Evolutionary conservation across 108 stramenopile species (phyloP).

Genomic region (Ochromonas danica): DNA sequence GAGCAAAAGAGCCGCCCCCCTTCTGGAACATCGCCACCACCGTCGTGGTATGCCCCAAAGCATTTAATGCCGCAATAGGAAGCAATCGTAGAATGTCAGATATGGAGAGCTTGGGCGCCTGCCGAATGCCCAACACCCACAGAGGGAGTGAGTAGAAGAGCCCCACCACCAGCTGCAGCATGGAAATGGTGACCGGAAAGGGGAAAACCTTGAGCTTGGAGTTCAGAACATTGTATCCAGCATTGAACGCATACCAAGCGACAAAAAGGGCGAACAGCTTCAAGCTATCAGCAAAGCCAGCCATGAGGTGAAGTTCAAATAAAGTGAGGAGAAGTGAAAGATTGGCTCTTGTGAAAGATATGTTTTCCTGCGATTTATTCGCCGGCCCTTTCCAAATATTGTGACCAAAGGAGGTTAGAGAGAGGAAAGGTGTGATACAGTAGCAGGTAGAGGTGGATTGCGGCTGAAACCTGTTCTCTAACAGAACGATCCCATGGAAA

Average conservation of each 20-base stretch:
- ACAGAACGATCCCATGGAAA: too few relatives aligned
- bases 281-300: too few relatives aligned
- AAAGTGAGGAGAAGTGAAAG: too few relatives aligned
- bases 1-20: conserved; percentile 5
- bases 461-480: too few relatives aligned
- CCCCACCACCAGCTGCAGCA: not conserved
- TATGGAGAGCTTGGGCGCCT: not conserved
- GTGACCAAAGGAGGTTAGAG: too few relatives aligned
- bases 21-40: conserved; percentile 11
- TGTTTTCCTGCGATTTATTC: too few relatives aligned
- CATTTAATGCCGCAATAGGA: conserved; percentile 4
- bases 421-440: too few relatives aligned
- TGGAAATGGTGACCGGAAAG: not conserved
- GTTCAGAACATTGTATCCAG: not conserved
- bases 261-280: not conserved
- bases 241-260: conserved; percentile 23
- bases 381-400: too few relatives aligned
- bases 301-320: too few relatives aligned
- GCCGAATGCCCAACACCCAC: not conserved
- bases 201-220: not conserved
- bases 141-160: not conserved
- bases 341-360: too few relatives aligned
- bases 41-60: not conserved
- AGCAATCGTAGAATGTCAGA: not conserved
- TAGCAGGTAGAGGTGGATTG: too few relatives aligned